Evolutionary conservation across 345 rosid genomes (phyloP).

Genomic region (Eucalyptus brandiana): DNA sequence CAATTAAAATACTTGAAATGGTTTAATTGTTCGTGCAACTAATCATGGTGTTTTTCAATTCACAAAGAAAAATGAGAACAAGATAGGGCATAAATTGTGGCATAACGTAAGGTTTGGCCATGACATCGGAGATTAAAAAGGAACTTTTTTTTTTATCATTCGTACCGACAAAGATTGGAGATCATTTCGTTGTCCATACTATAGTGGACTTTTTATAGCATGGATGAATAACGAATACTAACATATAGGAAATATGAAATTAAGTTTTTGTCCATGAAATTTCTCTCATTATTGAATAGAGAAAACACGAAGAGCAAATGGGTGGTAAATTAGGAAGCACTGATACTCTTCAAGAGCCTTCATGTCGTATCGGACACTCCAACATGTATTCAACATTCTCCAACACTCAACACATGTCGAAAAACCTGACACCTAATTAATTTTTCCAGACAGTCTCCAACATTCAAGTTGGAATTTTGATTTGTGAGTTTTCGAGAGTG

Average conservation of each 20-base stretch:
- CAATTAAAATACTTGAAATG: background rate
- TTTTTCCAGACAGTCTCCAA: too few species aligned
- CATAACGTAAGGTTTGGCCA: background rate
- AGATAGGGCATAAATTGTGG: background rate
- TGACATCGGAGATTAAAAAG: background rate
- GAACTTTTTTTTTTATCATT: too few species aligned
- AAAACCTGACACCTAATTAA: too few species aligned
- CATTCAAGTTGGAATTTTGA: too few species aligned
- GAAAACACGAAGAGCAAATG: background rate
- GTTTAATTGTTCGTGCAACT: background rate
- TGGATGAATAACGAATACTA: background rate
- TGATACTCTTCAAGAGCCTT: too few species aligned
- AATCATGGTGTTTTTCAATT: background rate
- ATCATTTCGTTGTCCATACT: background rate
- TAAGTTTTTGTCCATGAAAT: too few species aligned
- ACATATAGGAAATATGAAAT: background rate
- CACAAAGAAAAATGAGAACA: background rate
- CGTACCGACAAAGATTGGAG: accelerated
- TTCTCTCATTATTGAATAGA: background rate
- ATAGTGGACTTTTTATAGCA: background rate
- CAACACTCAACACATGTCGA: too few species aligned
- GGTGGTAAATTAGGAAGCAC: too few species aligned
- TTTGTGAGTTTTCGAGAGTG: too few species aligned
- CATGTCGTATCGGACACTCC: too few species aligned
- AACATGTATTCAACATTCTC: too few species aligned